Base-by-base conservation (phyloP, 116 monocot species). In the Dioscorea cayenensis region DNA sequence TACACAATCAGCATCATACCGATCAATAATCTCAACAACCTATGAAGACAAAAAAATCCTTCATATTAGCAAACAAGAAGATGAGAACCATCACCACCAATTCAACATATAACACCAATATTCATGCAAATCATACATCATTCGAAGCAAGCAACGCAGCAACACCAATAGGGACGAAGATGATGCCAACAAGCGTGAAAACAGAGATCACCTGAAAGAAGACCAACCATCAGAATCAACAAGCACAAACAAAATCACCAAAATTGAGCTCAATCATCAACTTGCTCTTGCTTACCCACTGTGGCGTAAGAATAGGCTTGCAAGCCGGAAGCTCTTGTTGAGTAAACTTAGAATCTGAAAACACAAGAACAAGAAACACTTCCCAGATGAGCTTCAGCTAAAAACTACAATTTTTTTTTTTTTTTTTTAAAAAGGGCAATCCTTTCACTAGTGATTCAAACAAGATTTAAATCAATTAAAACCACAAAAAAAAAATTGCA, bases 11-110 rank as follows among this genome's bases (percentile, higher is more conserved):
- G 50, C 65, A 1, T 95, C 95, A 74, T 95, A 95, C 6, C 86
- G 84, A 67, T 91, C 81, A 64, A 95, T 73, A 64, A 95, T 84
- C 77, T 95, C 95, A 73, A 95, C 95, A 74, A 95, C 95, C 95
- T 95, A 51, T 16, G 35, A 49, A 29, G 27, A 59, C 13, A 65
- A 55, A 4, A 50, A 8, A 70, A 9, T 10, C 12, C 43, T 3
- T 29, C 29, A 50, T 28, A 27, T 32, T 20, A 70, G 55, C 55
- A 14, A 16, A 5, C 5, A 55, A 55, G 55, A 55, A 55, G 19
- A 55, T 43, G 43, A 43, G 5, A 55, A 55, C 16, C n/a, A 18
- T 55, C 55, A 16, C 55, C 12, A 55, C 55, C 16, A 11, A 55
- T 18, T 14, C 55, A 55, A 49, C 23, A 36, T 3, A 23, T 2